Base-by-base conservation (phyloP, 2,329 filamentous ascomycete species). In the Periconia macrospinosa region DNA sequence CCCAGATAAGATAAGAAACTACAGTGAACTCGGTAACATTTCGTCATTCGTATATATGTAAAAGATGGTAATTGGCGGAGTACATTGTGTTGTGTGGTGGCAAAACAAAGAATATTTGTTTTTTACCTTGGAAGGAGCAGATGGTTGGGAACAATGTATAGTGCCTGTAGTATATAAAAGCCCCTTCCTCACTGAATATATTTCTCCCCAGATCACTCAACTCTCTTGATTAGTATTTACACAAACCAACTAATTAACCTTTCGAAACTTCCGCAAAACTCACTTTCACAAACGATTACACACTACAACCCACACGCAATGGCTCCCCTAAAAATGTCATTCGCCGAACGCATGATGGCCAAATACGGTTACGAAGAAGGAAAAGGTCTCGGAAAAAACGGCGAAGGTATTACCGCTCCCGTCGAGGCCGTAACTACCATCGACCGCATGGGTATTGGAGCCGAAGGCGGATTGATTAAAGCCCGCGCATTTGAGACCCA, bases 311-410 rank as follows among this genome's bases (percentile, higher is more conserved):
- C 11, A 37, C 6, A 37, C 33, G 15, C 15, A 37, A 13, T n/a
- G 15, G 33, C 11, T 37, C 15, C 33, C 33, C 33, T 10, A 6
- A 37, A 37, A 37, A 13, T 37, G 11, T 14, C 11, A 13, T 96
- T 97, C 60, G 93, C 91, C 13, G 89, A 90, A 35, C 86, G 88
- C 48, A 96, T 97, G 92, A 96, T 97, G 92, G 91, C 91, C 19
- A 96, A 96, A 41, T 42, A 42, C 35, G 47, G 47, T 18, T 19
- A 49, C 23, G 83, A 88, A 45, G 86, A 93, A 59, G 93, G 93
- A 2, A 80, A 90, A 60, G 92, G 92, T 74, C 81, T 96, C 1
- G 92, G 92, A 59, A 87, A 87, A 57, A 83, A 87, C 40, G 89
- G 90, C 0, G 89, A 92, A 60, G 92, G 93, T 69, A 90, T 94